Evolutionary conservation across 208 protist species (phyloP).

Genomic region (Leptomonas pyrrhocoris): DNA sequence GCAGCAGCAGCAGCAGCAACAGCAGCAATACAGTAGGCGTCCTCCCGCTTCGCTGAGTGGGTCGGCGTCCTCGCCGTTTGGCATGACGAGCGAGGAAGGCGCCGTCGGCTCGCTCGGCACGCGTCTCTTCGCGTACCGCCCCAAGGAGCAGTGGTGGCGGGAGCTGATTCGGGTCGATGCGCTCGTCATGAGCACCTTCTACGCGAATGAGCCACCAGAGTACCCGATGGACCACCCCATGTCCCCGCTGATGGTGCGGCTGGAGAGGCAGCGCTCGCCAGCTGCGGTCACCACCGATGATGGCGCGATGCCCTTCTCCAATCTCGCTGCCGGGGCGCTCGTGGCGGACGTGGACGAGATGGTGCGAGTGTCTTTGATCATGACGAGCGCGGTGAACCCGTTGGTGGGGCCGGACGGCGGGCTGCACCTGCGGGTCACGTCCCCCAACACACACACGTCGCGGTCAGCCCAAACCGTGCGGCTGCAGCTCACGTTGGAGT

Average conservation of each 20-base stretch:
- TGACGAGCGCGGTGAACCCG: conserved; percentile 38
- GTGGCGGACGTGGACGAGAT: conserved; percentile 40
- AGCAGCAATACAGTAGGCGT: neutral
- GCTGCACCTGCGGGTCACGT: neutral
- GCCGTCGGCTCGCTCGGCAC: conserved; percentile 20
- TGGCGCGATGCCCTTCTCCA: neutral
- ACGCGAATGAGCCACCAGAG: conserved; percentile 21
- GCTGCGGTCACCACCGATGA: neutral
- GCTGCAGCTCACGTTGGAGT: conserved; percentile 57
- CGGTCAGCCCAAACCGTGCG: conserved; percentile 4
- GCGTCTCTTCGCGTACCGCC: conserved; percentile 15
- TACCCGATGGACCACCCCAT: conserved; percentile 32
- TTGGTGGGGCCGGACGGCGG: conserved; percentile 12
- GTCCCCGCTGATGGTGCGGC: conserved; percentile 17
- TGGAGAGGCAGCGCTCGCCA: conserved; percentile 7
- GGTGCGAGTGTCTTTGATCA: conserved; percentile 34
- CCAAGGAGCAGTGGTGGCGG: conserved; percentile 24
- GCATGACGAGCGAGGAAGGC: conserved; percentile 9
- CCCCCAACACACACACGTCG: neutral
- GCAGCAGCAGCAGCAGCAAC: neutral
- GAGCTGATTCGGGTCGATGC: conserved; percentile 35
- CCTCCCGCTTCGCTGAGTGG: too few species aligned
- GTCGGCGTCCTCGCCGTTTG: neutral
- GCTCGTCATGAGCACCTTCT: conserved; percentile 23
- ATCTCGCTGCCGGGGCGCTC: neutral